Base-by-base conservation (phyloP, 2,329 filamentous ascomycete species). In the Purpureocillium takamizusanense region DNA sequence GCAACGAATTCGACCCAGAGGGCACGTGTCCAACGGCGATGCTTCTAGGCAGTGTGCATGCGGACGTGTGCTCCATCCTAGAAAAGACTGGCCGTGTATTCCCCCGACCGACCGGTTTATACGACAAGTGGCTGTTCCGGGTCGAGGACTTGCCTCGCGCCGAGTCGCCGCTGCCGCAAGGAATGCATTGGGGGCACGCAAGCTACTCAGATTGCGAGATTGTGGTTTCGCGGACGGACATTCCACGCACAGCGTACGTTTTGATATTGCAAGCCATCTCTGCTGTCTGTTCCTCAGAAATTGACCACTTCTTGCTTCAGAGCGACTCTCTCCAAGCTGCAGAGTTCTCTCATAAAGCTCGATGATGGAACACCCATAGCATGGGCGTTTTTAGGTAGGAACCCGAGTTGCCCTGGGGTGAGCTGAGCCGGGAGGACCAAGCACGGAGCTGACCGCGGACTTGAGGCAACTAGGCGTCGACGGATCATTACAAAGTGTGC, bases 391-490 rank as follows among this genome's bases (percentile, higher is more conserved):
- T 52, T 76, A 4, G 67, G 69, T 65, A 39, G 23, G 46, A 8
- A 14, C 13, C 23, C 27, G 10, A 14, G 9, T 14, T n/a, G n/a
- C n/a, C n/a, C n/a, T n/a, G n/a, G n/a, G n/a, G n/a, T n/a, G n/a
- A n/a, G n/a, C 5, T 25, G 21, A 25, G 10, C 21, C 21, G 21
- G n/a, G n/a, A n/a, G n/a, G n/a, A n/a, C n/a, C n/a, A n/a, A n/a
- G n/a, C n/a, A n/a, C n/a, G n/a, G n/a, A n/a, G n/a, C n/a, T n/a
- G n/a, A n/a, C n/a, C n/a, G n/a, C n/a, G n/a, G n/a, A n/a, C n/a
- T n/a, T n/a, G n/a, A n/a, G n/a, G n/a, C n/a, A n/a, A n/a, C n/a
- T 65, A 59, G 78, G 76, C 0, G 60, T 72, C 3, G 80, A 84
- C 49, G 78, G 71, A 1, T 77, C 73, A n/a, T 53, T 83, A 13